Percentiles rank a stretch among this genome's conserved stretches.
phyloP scores from a whole-genome alignment of 2,329 filamentous ascomycete genomes.

The Trichophyton simii region DNA sequence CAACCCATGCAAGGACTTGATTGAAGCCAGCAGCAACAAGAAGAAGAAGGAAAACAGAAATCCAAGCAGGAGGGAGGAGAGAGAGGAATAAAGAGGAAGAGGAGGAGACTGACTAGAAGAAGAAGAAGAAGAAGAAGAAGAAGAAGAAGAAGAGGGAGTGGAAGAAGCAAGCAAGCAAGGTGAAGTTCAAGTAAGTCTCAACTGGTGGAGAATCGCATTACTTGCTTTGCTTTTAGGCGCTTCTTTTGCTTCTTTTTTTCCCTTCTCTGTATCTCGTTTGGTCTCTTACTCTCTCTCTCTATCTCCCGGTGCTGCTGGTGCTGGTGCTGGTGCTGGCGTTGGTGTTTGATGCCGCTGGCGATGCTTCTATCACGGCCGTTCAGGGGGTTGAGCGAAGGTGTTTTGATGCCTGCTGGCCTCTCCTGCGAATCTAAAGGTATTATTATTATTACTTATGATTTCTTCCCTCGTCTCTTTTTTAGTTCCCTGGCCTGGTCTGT shows the following conservation, averaged over 20 bases:
- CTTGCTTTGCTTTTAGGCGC: neutral
- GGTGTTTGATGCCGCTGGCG: no score
- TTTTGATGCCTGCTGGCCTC: neutral
- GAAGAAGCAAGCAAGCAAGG: neutral
- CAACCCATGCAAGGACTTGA: neutral
- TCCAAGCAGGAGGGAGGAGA: neutral
- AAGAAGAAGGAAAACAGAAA: slow-evolving; percentile 3
- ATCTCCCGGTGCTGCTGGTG: no score
- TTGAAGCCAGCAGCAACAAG: slow-evolving; percentile 8
- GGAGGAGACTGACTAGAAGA: neutral
- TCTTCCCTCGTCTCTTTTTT: neutral
- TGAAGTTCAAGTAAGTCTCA: neutral
- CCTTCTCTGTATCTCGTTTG: neutral
- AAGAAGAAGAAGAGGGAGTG: neutral
- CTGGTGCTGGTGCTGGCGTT: no score
- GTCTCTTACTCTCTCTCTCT: no score
- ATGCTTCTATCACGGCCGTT: no score
- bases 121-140: neutral
- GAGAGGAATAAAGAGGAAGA: neutral
- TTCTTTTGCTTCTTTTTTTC: neutral
- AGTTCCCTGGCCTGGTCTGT: neutral
- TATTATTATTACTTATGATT: neutral
- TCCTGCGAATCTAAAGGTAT: neutral
- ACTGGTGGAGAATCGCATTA: slow-evolving; percentile 3
- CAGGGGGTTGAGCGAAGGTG: no score